Evolutionary conservation across 495 filamentous ascomycete genomes (phyloP).

Genomic region (Chaetomium cochliodes): DNA sequence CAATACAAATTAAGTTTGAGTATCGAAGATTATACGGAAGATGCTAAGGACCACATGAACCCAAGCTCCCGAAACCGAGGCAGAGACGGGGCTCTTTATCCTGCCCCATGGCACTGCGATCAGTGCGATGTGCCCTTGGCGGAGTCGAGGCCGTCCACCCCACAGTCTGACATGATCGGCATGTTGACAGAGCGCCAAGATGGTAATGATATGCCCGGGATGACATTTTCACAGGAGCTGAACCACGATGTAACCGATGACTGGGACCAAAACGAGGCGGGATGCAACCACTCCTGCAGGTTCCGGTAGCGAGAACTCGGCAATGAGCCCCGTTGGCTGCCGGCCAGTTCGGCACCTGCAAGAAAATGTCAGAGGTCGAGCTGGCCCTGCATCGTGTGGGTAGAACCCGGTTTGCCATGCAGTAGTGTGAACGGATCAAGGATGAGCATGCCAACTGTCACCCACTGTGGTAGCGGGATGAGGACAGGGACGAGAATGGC

Average conservation of each 20-base stretch:
- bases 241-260: not conserved
- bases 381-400: not conserved
- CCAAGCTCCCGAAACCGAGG: too few relatives aligned
- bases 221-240: not conserved
- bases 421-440: not conserved
- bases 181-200: conserved; percentile 2
- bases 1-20: not conserved
- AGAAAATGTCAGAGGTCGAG: not conserved
- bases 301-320: not conserved
- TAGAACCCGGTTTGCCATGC: conserved; percentile 9
- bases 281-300: not conserved
- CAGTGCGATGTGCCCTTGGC: not conserved
- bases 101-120: not conserved
- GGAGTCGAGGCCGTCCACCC: not conserved
- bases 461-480: not conserved
- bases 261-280: not conserved
- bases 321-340: not conserved
- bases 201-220: not conserved
- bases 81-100: not conserved
- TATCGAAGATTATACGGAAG: too few relatives aligned
- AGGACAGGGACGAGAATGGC: not conserved
- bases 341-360: not conserved
- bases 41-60: too few relatives aligned
- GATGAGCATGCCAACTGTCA: not conserved
- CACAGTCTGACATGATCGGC: conserved; percentile 2